phyloP scores from a whole-genome alignment of 2,329 filamentous ascomycete genomes.

The Fusarium falciforme region DNA sequence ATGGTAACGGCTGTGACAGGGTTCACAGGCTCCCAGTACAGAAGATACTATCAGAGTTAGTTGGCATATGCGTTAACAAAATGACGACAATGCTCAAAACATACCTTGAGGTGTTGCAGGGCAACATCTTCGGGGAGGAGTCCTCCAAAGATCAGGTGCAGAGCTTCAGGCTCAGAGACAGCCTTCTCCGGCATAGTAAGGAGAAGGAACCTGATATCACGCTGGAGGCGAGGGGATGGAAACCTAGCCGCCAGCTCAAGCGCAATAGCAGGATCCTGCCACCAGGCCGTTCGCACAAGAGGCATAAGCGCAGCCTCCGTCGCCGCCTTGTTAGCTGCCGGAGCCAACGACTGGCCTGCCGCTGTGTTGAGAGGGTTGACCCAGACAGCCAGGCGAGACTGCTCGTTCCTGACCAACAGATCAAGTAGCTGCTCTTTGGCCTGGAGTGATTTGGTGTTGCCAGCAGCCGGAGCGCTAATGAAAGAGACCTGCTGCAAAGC shows the following conservation, averaged over 20 bases:
- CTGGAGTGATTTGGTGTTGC: constrained; percentile 73
- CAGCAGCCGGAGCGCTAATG: constrained; percentile 65
- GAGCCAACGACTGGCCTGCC: constrained; percentile 51
- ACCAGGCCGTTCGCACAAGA: constrained; percentile 86
- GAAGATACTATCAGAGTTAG: constrained; percentile 72
- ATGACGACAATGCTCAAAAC: background rate
- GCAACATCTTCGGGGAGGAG: constrained; percentile 82
- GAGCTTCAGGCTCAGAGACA: constrained; percentile 81
- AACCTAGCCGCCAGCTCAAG: constrained; percentile 86
- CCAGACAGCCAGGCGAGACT: constrained; percentile 88
- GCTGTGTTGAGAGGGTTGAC: constrained; percentile 79
- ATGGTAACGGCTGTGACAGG: constrained; percentile 93
- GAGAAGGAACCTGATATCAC: constrained; percentile 82
- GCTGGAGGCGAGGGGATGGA: constrained; percentile 76
- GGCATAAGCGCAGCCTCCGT: constrained; percentile 64
- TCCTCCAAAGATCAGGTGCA: constrained; percentile 84
- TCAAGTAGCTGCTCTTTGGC: constrained; percentile 87
- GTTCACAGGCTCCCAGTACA: constrained; percentile 94
- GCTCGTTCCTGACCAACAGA: constrained; percentile 85
- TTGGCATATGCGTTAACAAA: constrained; percentile 25
- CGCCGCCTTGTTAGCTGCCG: constrained; percentile 54
- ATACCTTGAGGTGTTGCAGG: constrained; percentile 83
- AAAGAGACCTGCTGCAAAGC: constrained; percentile 73
- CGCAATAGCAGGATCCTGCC: constrained; percentile 85
- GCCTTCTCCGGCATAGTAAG: constrained; percentile 87